Conservation (phyloP, 352 stramenopile species). For the Phytopythium chamaehyphon region DNA sequence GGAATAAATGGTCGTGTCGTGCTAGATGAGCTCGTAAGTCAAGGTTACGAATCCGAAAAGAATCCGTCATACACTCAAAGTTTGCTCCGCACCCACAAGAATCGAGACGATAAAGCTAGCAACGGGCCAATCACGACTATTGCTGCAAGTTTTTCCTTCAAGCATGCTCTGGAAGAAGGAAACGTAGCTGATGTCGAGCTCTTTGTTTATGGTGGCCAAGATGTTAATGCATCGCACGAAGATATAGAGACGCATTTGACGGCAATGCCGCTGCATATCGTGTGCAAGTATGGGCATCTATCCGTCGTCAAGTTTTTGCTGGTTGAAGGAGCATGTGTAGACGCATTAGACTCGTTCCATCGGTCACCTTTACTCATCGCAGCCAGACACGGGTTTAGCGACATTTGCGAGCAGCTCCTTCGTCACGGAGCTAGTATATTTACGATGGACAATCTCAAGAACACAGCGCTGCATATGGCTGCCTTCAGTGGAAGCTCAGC, state of each 20-base stretch:
- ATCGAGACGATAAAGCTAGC: constrained; percentile 22
- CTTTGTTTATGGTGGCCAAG: constrained; percentile 62
- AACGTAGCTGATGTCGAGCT: constrained; percentile 45
- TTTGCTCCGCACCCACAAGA: constrained; percentile 26
- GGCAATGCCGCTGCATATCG: constrained; percentile 51
- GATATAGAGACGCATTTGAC: constrained; percentile 30
- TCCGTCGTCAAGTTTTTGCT: constrained; percentile 47
- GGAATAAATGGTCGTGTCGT: constrained; percentile 60
- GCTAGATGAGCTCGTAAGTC: constrained; percentile 40
- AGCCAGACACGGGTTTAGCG: constrained; percentile 45
- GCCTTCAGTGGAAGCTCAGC: constrained; percentile 44
- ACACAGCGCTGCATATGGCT: constrained; percentile 65
- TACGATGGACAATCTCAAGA: constrained; percentile 51
- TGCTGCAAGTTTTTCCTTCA: constrained; percentile 38
- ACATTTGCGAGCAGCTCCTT: constrained; percentile 42
- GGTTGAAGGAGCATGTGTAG: constrained; percentile 32
- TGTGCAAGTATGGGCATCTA: constrained; percentile 37
- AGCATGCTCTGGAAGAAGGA: constrained; percentile 38
- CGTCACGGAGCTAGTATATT: constrained; percentile 39
- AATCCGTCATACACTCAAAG: constrained; percentile 53
- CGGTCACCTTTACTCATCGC: constrained; percentile 60
- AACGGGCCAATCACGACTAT: constrained; percentile 19
- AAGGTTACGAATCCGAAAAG: constrained; percentile 48
- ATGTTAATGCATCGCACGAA: constrained; percentile 38
- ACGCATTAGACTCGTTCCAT: constrained; percentile 45